These are phyloP conservation scores for Camelina laxa DNA, from an alignment of 345 rosid species.

Conservation along the genomic window DNA sequence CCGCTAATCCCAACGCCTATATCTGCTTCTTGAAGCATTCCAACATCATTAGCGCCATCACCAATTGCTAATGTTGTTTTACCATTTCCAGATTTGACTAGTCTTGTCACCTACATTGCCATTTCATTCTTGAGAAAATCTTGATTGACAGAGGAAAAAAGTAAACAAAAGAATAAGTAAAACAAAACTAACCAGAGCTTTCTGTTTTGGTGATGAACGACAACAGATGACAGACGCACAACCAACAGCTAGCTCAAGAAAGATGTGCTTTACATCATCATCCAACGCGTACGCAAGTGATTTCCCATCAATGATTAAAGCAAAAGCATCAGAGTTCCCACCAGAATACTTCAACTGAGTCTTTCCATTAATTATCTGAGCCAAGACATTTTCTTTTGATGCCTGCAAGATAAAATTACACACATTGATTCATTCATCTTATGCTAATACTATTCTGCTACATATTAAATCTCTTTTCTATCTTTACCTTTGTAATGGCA, in stretches of 20 bases:
- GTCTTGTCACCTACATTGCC: conserved; percentile 76
- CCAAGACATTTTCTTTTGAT: conserved; percentile 65
- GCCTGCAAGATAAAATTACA: conserved; percentile 53
- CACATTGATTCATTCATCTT: background rate
- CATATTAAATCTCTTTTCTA: background rate
- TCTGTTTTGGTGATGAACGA: conserved; percentile 96
- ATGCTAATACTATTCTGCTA: background rate
- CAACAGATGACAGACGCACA: conserved; percentile 98
- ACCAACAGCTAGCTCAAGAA: conserved; percentile 76
- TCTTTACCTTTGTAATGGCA: conserved; percentile 67
- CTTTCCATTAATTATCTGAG: conserved; percentile 71
- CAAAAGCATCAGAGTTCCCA: conserved; percentile 67
- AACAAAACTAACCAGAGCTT: conserved; percentile 71
- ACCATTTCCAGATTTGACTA: conserved; percentile 82
- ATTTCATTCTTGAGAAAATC: conserved; percentile 26
- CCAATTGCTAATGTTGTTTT: conserved; percentile 90
- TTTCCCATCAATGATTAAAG: conserved; percentile 92
- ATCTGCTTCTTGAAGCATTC: conserved; percentile 99
- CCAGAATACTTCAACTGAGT: conserved; percentile 53
- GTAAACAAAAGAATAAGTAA: background rate
- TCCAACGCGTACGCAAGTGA: conserved; percentile 91
- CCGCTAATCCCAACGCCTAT: conserved; percentile 96
- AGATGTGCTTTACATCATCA: conserved; percentile 65
- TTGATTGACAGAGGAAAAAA: conserved; percentile 1
- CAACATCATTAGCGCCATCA: conserved; percentile 98